phyloP scores from a whole-genome alignment of 495 filamentous ascomycete species.

The Cudoniella acicularis region DNA sequence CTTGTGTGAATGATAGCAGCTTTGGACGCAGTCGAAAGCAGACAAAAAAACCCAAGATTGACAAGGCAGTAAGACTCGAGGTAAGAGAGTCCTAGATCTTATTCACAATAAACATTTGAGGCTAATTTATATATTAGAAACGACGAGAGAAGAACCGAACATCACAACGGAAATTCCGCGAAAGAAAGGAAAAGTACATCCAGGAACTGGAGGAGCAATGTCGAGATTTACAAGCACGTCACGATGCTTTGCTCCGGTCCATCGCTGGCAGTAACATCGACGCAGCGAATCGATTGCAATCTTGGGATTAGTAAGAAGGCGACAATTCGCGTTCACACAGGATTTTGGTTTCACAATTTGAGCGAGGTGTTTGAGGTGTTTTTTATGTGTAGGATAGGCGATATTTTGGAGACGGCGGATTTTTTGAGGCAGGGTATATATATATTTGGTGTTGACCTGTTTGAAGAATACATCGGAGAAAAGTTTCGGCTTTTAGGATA shows the following conservation, averaged over 20 bases:
- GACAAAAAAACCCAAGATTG: not conserved
- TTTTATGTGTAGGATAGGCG: too few relatives aligned
- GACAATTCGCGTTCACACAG: not conserved
- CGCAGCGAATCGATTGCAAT: not conserved
- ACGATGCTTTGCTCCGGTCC: not conserved
- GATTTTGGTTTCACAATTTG: too few relatives aligned
- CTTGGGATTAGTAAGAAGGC: not conserved
- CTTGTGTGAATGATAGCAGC: not conserved
- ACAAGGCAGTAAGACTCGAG: not conserved
- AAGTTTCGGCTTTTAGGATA: too few relatives aligned
- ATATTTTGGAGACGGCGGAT: too few relatives aligned
- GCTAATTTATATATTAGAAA: not conserved
- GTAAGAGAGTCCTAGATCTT: not conserved
- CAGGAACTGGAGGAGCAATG: not conserved
- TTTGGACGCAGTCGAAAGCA: not conserved
- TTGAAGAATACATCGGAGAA: too few relatives aligned
- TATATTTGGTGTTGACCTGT: too few relatives aligned
- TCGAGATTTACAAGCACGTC: not conserved
- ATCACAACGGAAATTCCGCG: not conserved
- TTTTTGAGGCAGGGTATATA: too few relatives aligned
- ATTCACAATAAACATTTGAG: not conserved
- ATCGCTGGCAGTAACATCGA: not conserved
- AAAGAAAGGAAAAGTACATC: conserved; percentile 5
- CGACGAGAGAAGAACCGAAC: conserved; percentile 3
- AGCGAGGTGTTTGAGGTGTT: too few relatives aligned